These are phyloP conservation scores for Hyaloscypha bicolor DNA, from an alignment of 495 filamentous ascomycete species.

Conservation along the genomic window DNA sequence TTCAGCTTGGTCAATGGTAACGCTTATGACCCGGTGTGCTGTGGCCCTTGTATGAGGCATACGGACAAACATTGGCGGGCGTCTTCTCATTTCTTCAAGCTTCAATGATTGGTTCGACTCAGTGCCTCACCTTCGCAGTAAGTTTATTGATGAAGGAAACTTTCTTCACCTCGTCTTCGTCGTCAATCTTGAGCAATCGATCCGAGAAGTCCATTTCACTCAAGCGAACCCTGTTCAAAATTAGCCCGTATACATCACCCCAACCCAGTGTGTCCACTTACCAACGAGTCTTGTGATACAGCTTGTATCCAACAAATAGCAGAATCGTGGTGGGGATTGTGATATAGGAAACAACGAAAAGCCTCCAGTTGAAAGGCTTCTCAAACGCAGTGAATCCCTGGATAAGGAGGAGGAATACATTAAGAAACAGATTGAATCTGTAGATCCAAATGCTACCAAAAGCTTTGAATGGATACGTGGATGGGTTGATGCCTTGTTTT, in stretches of 20 bases:
- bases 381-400: conserved; percentile 48
- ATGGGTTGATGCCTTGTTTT: conserved; percentile 54
- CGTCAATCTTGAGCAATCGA: conserved; percentile 12
- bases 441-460: conserved; percentile 61
- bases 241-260: too few species aligned
- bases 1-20: too few species aligned
- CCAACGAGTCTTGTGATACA: conserved; percentile 9
- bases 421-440: conserved; percentile 44
- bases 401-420: conserved; percentile 65
- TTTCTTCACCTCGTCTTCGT: conserved; percentile 10
- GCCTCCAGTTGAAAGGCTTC: conserved; percentile 55
- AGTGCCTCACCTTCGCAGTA: too few species aligned
- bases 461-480: conserved; percentile 60
- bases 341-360: conserved; percentile 71
- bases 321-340: conserved; percentile 63
- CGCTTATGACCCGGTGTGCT: too few species aligned
- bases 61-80: too few species aligned
- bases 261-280: too few species aligned
- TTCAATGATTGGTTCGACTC: too few species aligned
- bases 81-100: too few species aligned
- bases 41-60: too few species aligned
- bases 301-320: conserved; percentile 40
- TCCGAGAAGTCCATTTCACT: conserved; percentile 16
- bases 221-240: not conserved
- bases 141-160: too few species aligned